Conservation (phyloP, 2,329 filamentous ascomycete genomes). For the Dactylellina parvicollis region DNA sequence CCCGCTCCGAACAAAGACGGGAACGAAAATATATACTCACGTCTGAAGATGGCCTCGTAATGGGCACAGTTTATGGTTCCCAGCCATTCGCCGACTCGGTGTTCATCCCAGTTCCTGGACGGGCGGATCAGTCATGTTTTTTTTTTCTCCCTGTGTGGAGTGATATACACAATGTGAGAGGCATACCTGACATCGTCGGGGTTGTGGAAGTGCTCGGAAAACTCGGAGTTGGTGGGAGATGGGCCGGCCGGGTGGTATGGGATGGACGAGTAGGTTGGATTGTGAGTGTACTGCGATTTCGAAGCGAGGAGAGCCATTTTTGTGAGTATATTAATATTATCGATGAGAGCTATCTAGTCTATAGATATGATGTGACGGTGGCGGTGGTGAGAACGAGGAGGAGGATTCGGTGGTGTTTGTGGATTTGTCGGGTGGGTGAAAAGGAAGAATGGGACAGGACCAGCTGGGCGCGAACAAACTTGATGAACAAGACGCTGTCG, state of each 20-base stretch:
- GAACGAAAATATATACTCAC: constrained; percentile 70
- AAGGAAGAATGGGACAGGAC: neutral
- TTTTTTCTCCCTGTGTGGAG: neutral
- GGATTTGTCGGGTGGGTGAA: neutral
- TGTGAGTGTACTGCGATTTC: constrained; percentile 58
- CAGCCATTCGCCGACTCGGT: constrained; percentile 89
- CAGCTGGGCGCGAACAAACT: constrained; percentile 2
- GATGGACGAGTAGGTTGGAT: constrained; percentile 55
- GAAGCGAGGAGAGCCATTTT: constrained; percentile 58
- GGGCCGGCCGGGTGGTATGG: constrained; percentile 56
- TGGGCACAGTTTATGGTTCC: constrained; percentile 90
- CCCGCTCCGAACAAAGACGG: constrained; percentile 5
- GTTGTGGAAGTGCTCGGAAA: constrained; percentile 56
- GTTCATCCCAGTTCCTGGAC: constrained; percentile 77
- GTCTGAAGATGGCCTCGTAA: constrained; percentile 70
- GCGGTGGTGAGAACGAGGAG: constrained; percentile 1
- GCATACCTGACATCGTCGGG: constrained; percentile 58
- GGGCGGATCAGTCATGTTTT: neutral
- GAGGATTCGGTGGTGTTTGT: neutral
- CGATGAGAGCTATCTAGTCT: constrained; percentile 21
- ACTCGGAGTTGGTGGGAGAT: constrained; percentile 58
- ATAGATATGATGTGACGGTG: constrained; percentile 8
- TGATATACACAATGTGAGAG: neutral
- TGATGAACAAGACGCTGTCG: neutral
- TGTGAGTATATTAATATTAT: neutral